Conservation (phyloP, 2,329 filamentous ascomycete genomes). For the Cercospora berteroae region DNA sequence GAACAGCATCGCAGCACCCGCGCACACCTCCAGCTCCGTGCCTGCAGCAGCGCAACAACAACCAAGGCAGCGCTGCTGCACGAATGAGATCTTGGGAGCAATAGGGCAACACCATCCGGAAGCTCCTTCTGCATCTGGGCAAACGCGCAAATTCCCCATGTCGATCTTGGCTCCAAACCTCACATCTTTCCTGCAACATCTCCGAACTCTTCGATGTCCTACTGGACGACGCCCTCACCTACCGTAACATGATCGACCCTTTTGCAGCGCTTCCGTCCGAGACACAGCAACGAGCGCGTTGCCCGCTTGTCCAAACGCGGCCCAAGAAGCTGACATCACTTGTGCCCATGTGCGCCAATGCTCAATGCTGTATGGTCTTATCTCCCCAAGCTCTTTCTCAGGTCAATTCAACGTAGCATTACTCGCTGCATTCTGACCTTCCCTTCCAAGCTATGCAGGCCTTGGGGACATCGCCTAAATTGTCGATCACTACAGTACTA, state of each 20-base stretch:
- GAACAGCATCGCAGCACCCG: conserved; percentile 10
- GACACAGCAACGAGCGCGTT: neutral
- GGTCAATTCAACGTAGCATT: neutral
- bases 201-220: neutral
- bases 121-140: conserved; percentile 2
- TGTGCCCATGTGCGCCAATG: conserved; percentile 21
- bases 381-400: conserved; percentile 4
- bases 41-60: neutral
- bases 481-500: neutral
- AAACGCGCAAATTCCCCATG: neutral
- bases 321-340: conserved; percentile 3
- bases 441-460: conserved; percentile 12
- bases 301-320: neutral
- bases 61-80: neutral
- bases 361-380: conserved; percentile 20
- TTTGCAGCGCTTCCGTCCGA: neutral
- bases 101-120: neutral
- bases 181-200: neutral
- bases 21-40: conserved; percentile 1
- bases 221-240: conserved; percentile 3
- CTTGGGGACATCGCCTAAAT: conserved; percentile 1
- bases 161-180: conserved; percentile 1
- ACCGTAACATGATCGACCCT: neutral
- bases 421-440: conserved; percentile 13
- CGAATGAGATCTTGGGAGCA: neutral